Base-by-base conservation (phyloP, 768 basidiomycete species). In the Auriscalpium orientale region DNA sequence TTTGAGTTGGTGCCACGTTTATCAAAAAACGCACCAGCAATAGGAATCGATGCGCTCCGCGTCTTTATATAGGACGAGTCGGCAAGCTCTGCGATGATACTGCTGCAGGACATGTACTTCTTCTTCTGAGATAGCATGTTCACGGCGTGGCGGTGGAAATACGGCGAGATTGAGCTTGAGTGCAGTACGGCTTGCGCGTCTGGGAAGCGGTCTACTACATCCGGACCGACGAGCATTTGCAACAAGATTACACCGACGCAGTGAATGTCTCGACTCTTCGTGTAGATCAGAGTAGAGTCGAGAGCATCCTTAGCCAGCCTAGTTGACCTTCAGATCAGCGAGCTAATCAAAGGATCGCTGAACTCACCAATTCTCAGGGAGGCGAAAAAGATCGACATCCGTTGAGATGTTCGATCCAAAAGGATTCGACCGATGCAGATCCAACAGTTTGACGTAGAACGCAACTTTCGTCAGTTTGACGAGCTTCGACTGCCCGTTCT, bases 191-290 rank as follows among this genome's bases (percentile, higher is more conserved):
- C 72, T 15, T 80, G 77, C 2, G 81, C 76, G 55, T 83, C 80
- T 33, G 72, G 68, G 62, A 76, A 87, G 46, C 75, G 59, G 3
- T 69, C 63, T 54, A 76, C 78, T 9, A 89, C 84, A 59, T 89
- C 80, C 51, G 83, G 70, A 0, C 94, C 94, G n/a, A 85, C 71
- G 12, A 95, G 69, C 89, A 95, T 91, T 69, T 95, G 90, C 51
- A 93, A 64, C 40, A 94, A 72, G 2, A 92, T 77, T 22, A 95
- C 79, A 0, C 89, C 93, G 0, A 84, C 81, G 46, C 82, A 79
- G 70, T 94, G 92, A 10, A 95, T 84, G 64, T 97, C 94, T 33
- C 93, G 79, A 44, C 81, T 76, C 43, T 78, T 81, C 9, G 89
- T 87, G 66, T 94, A 94, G 46, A 83, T 65, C n/a, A 91, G 74